phyloP scores from a whole-genome alignment of 306 rosid genomes.

The Cucumis hystrix region DNA sequence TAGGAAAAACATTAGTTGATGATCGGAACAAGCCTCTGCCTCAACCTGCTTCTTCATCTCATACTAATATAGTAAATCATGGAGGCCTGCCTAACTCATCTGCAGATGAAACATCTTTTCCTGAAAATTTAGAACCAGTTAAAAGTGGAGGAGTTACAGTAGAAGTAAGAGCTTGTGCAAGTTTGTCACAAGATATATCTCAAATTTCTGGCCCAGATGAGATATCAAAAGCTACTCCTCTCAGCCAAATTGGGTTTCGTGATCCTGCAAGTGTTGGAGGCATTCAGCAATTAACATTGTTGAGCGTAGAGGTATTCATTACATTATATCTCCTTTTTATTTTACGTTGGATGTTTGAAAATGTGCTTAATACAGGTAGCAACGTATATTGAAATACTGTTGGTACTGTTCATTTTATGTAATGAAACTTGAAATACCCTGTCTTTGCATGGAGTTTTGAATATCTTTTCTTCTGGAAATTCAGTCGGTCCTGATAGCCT shows the following conservation, averaged over 20 bases:
- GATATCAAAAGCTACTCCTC: conserved; percentile 57
- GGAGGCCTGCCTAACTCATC: conserved; percentile 15
- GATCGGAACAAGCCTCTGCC: conserved; percentile 16
- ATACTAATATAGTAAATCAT: conserved; percentile 12
- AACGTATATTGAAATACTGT: not conserved
- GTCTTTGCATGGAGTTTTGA: not conserved
- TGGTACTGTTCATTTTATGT: not conserved
- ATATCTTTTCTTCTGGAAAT: not conserved
- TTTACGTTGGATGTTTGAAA: not conserved
- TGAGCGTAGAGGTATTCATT: conserved; percentile 66
- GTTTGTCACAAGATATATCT: conserved; percentile 41
- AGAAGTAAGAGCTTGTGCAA: conserved; percentile 19
- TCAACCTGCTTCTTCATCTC: conserved; percentile 23
- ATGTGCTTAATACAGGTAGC: not conserved
- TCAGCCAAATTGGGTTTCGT: conserved; percentile 78
- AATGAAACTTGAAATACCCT: not conserved
- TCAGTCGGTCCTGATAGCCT: not conserved
- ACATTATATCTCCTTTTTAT: not conserved
- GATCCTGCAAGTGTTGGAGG: conserved; percentile 80
- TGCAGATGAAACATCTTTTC: conserved; percentile 16
- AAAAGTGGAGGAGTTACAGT: conserved; percentile 22
- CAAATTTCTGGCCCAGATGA: conserved; percentile 76
- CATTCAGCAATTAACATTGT: conserved; percentile 74
- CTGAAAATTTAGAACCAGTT: conserved; percentile 7
- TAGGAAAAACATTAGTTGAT: conserved; percentile 18